Evolutionary conservation across 768 basidiomycete species (phyloP).

Genomic region (Gyrodon lividus): DNA sequence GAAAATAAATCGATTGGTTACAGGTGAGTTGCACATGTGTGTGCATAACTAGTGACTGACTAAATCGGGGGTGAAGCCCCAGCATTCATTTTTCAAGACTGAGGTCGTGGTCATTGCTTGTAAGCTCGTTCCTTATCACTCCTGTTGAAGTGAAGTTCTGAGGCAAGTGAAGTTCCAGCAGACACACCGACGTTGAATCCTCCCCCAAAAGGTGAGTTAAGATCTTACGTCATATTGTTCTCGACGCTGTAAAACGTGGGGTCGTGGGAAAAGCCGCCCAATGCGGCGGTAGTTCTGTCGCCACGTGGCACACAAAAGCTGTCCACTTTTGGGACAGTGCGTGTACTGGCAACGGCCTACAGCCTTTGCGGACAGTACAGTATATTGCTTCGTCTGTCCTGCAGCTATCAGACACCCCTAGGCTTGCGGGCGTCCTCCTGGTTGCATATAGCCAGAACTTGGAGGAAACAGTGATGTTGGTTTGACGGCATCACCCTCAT

Average conservation of each 20-base stretch:
- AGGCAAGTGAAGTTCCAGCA: conserved; percentile 2
- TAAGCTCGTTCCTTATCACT: conserved; percentile 9
- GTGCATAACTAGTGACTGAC: conserved; percentile 3
- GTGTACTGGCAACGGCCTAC: too few species aligned
- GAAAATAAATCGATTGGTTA: conserved; percentile 8
- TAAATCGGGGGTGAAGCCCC: conserved; percentile 8
- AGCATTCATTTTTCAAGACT: conserved; percentile 8
- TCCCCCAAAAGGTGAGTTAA: conserved; percentile 23
- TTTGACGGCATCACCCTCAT: conserved; percentile 20
- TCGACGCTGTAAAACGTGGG: conserved; percentile 42
- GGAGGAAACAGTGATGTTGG: conserved; percentile 1
- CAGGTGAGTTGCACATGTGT: conserved; percentile 16
- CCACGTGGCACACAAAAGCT: too few species aligned
- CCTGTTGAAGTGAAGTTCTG: background rate
- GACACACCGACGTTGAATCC: conserved; percentile 8
- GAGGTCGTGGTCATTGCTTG: background rate
- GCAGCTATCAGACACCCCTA: background rate
- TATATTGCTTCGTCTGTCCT: background rate
- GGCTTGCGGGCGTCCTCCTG: too few species aligned
- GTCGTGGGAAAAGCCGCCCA: conserved; percentile 34
- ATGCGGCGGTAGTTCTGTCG: conserved; percentile 2
- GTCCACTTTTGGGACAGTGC: too few species aligned
- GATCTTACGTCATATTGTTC: conserved; percentile 22
- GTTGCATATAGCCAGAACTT: background rate
- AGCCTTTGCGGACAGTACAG: background rate